Percentiles rank a stretch among this genome's conserved stretches.
phyloP scores from a whole-genome alignment of 2,329 filamentous ascomycete species.

The Aspergillus sp. region DNA sequence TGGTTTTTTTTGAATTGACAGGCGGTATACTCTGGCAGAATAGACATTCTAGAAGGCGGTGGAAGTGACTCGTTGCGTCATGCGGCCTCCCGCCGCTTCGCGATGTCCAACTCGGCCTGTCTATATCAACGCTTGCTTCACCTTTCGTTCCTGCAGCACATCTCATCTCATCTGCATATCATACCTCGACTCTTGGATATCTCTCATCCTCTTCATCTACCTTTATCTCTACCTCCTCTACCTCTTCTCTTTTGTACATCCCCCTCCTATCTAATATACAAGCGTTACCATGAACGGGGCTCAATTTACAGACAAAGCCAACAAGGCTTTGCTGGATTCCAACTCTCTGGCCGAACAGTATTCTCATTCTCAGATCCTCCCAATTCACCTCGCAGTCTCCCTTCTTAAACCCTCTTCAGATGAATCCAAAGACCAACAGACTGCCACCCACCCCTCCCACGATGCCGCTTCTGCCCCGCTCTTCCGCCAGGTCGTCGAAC shows the following conservation, averaged over 20 bases:
- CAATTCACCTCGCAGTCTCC: constrained; percentile 74
- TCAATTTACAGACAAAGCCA: constrained; percentile 86
- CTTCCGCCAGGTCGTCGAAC: constrained; percentile 90
- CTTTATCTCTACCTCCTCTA: constrained; percentile 1
- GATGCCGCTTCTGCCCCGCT: constrained; percentile 64
- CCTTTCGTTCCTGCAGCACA: neutral
- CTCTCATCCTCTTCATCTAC: constrained; percentile 1
- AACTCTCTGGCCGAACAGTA: constrained; percentile 86
- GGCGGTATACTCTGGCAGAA: neutral
- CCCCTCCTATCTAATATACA: constrained; percentile 1
- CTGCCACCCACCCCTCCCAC: constrained; percentile 59
- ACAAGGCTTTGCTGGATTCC: constrained; percentile 84
- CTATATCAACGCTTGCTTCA: constrained; percentile 16
- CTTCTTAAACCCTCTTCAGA: constrained; percentile 43
- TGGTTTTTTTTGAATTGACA: neutral
- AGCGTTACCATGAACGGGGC: constrained; percentile 39
- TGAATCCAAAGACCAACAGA: constrained; percentile 74
- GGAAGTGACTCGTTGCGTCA: constrained; percentile 28
- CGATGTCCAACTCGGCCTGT: constrained; percentile 6
- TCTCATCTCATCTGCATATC: neutral
- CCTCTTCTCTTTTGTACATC: neutral
- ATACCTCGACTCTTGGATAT: neutral
- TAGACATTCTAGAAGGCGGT: constrained; percentile 33
- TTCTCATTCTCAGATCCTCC: constrained; percentile 82
- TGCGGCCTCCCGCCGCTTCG: constrained; percentile 12